Conservation (phyloP, 768 basidiomycete species). For the Pholiota conissans region DNA sequence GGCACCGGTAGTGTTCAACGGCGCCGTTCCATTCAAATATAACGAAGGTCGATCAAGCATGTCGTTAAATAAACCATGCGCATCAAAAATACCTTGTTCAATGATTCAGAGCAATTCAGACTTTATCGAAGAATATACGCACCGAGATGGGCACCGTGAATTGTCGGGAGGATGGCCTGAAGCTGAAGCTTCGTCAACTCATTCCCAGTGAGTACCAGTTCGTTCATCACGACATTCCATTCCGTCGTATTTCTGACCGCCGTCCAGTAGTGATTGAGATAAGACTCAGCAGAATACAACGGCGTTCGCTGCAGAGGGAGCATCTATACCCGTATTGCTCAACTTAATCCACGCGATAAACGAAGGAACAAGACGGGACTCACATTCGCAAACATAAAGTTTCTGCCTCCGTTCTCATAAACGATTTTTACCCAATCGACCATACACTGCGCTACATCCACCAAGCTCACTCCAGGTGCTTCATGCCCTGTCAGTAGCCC, state of each 20-base stretch:
- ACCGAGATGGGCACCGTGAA: constrained; percentile 60
- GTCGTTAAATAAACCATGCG: constrained; percentile 57
- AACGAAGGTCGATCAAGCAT: constrained; percentile 47
- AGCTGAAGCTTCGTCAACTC: constrained; percentile 49
- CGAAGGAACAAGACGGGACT: constrained; percentile 24
- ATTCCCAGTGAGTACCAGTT: constrained; percentile 52
- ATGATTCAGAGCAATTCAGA: not conserved
- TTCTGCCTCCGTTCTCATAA: constrained; percentile 58
- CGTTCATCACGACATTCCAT: constrained; percentile 55
- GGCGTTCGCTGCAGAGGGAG: constrained; percentile 51
- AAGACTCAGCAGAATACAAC: constrained; percentile 46
- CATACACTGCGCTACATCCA: constrained; percentile 57
- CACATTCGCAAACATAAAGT: constrained; percentile 70
- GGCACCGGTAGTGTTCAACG: constrained; percentile 55
- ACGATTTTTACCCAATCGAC: constrained; percentile 57
- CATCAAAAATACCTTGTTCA: constrained; percentile 53
- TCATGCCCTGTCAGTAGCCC: constrained; percentile 48
- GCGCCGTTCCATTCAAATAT: constrained; percentile 65
- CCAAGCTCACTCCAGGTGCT: constrained; percentile 47
- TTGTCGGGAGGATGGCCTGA: constrained; percentile 38
- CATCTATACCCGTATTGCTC: constrained; percentile 39
- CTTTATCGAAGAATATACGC: constrained; percentile 8
- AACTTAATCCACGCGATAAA: not conserved
- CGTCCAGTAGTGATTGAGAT: constrained; percentile 50
- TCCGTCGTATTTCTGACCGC: constrained; percentile 51